phyloP scores from a whole-genome alignment of 176 grass and related monocot species.

The Chloris gayana region DNA sequence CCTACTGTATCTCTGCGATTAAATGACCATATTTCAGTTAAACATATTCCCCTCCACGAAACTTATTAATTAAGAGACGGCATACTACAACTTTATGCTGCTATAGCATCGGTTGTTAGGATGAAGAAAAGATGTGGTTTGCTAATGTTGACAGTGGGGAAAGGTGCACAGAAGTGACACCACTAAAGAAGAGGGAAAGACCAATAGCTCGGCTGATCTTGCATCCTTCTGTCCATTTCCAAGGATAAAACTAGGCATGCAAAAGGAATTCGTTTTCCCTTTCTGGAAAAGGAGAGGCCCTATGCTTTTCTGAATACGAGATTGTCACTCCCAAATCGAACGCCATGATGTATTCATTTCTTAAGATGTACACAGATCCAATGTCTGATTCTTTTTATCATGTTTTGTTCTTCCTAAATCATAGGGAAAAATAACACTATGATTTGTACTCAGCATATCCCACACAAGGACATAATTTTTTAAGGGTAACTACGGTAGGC shows the following conservation, averaged over 20 bases:
- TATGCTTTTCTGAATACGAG: conserved; percentile 20
- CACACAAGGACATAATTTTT: too few species aligned
- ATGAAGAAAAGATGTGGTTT: background rate
- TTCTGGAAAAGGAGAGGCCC: conserved; percentile 25
- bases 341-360: background rate
- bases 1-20: background rate
- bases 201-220: background rate
- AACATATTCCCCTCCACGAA: background rate
- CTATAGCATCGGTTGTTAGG: background rate
- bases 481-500: too few species aligned
- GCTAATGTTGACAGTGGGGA: background rate
- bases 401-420: too few species aligned
- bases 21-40: background rate
- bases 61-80: background rate
- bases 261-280: background rate
- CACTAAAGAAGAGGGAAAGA: background rate
- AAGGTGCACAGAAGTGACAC: background rate
- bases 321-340: conserved; percentile 32
- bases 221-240: conserved; percentile 18
- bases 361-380: background rate
- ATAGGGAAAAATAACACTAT: too few species aligned
- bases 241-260: conserved; percentile 11
- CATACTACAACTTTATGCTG: background rate
- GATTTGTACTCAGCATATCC: background rate
- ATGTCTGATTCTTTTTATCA: background rate